These are phyloP conservation scores for Cronartium quercuum DNA, from an alignment of 1,284 basidiomycete species.

Conservation along the genomic window DNA sequence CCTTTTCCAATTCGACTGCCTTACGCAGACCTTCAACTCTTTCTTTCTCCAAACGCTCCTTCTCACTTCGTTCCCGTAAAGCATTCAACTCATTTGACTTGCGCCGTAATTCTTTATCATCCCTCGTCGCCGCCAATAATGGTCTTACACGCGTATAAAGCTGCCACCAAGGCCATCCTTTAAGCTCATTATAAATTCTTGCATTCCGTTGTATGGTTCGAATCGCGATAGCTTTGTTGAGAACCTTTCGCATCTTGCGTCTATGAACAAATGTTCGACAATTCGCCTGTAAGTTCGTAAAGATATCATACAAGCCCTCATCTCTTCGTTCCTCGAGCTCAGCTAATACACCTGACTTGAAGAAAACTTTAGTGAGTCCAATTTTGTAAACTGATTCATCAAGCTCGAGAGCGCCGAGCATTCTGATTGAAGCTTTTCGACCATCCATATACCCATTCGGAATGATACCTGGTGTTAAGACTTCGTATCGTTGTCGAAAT, in stretches of 20 bases:
- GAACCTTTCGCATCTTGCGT: constrained; percentile 86
- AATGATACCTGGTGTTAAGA: constrained; percentile 85
- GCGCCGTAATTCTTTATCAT: constrained; percentile 81
- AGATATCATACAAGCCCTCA: constrained; percentile 75
- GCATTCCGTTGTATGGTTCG: constrained; percentile 92
- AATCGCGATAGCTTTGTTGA: constrained; percentile 85
- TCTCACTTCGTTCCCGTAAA: constrained; percentile 74
- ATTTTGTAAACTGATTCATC: constrained; percentile 80
- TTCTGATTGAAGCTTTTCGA: constrained; percentile 83
- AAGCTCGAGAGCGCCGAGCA: constrained; percentile 82
- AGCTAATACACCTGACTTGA: constrained; percentile 97
- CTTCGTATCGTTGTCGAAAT: constrained; percentile 93
- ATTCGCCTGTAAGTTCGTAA: constrained; percentile 78
- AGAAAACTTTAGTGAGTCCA: constrained; percentile 96
- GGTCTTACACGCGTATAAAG: constrained; percentile 90
- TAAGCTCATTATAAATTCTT: constrained; percentile 75
- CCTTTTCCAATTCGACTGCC: constrained; percentile 71
- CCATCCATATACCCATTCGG: constrained; percentile 95
- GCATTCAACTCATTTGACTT: constrained; percentile 80
- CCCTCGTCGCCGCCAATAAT: constrained; percentile 80
- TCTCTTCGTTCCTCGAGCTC: constrained; percentile 93
- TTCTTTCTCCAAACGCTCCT: constrained; percentile 72
- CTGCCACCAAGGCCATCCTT: constrained; percentile 99
- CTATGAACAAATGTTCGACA: constrained; percentile 79
- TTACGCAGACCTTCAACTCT: constrained; percentile 71